Percentiles rank a stretch among this genome's conserved stretches.
Conservation (phyloP, 306 rosid species). For the Gillenia trifoliata region DNA sequence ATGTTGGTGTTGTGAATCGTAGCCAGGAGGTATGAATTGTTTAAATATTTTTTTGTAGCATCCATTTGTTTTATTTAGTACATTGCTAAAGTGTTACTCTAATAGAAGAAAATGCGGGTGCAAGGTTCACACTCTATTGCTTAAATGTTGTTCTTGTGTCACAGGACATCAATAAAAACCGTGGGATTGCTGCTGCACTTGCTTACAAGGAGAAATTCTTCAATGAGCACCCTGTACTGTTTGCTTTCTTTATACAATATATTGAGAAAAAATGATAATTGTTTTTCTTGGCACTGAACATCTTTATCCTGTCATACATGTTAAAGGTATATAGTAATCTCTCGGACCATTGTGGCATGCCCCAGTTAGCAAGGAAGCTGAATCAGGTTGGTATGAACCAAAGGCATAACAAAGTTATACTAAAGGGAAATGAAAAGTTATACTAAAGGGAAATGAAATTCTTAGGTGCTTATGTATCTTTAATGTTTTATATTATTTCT, state of each 20-base stretch:
- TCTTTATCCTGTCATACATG: background rate
- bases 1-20: slow-evolving; percentile 35
- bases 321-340: slow-evolving; percentile 29
- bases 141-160: background rate
- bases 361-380: slow-evolving; percentile 34
- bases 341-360: slow-evolving; percentile 27
- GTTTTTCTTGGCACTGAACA: slow-evolving; percentile 1
- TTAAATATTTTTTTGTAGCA: background rate
- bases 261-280: slow-evolving; percentile 2
- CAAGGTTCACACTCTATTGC: background rate
- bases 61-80: background rate
- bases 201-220: slow-evolving; percentile 34
- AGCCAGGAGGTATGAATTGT: slow-evolving; percentile 32
- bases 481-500: background rate
- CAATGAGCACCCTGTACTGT: slow-evolving; percentile 20
- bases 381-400: slow-evolving; percentile 30
- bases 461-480: background rate
- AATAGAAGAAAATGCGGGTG: background rate
- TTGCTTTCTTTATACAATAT: background rate
- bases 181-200: slow-evolving; percentile 35
- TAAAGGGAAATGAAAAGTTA: background rate
- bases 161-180: slow-evolving; percentile 34
- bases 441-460: no score
- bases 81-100: background rate
- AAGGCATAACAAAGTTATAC: background rate